Evolutionary conservation across 768 basidiomycete species (phyloP).

Genomic region (Pleurotus tuoliensis): DNA sequence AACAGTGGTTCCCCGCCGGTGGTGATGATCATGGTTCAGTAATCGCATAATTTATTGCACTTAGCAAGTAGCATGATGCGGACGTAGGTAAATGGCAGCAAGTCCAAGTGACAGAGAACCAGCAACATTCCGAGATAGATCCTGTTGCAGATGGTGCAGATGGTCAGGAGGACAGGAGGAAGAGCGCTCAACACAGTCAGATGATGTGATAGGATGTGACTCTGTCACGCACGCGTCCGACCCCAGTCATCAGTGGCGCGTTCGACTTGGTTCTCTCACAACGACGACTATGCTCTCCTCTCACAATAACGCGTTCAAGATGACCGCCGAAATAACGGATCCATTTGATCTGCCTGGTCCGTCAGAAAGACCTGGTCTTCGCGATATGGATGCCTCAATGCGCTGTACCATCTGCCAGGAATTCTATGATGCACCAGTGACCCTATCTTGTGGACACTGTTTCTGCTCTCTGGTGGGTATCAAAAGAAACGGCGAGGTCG

Average conservation of each 20-base stretch:
- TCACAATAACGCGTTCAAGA: slow-evolving; percentile 12
- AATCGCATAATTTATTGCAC: no score
- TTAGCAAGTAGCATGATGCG: no score
- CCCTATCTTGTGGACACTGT: slow-evolving; percentile 72
- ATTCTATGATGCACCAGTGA: slow-evolving; percentile 68
- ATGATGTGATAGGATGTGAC: not conserved
- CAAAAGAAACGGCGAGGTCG: not conserved
- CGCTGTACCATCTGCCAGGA: slow-evolving; percentile 79
- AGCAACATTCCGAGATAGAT: no score
- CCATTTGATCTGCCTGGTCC: slow-evolving; percentile 66
- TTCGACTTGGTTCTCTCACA: no score
- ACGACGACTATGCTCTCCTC: not conserved
- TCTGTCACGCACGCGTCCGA: slow-evolving; percentile 8
- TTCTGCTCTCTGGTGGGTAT: slow-evolving; percentile 71
- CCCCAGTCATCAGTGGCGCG: no score
- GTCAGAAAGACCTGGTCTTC: slow-evolving; percentile 46
- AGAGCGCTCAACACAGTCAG: not conserved
- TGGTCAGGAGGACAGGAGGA: not conserved
- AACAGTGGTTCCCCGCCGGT: no score
- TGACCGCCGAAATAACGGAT: slow-evolving; percentile 43
- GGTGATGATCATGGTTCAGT: no score
- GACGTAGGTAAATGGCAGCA: no score
- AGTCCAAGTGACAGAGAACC: no score
- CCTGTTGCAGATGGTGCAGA: no score
- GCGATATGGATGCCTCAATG: slow-evolving; percentile 58